Evolutionary conservation across 345 rosid species (phyloP), one percentile per base, ranked within the genome.

Genomic region (Rhodamnia argentea): DNA sequence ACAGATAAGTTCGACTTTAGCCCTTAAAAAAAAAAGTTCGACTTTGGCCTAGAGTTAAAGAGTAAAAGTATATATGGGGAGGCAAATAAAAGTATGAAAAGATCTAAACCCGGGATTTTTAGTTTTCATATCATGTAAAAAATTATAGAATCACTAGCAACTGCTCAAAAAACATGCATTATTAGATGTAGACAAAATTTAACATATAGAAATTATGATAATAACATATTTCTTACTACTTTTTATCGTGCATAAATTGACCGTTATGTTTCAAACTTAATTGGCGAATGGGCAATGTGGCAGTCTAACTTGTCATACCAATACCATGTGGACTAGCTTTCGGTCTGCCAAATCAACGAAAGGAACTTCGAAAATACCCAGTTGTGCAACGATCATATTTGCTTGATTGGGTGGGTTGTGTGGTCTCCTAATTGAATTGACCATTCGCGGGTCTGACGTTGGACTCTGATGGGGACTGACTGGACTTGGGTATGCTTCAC

Each of bases 101-200:
- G 20, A 62, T 62, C 5, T 27, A 4, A 29, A 62, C 9, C 29
- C 3, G 0, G 10, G 22, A 62, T 29, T 62, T 62, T 29, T 5
- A 15, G 4, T 10, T 62, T 4, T 1, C 15, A 29, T 62, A 62
- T 15, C 5, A 29, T 62, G 18, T 29, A 0, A 3, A 27, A 29
- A 27, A 15, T 62, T 29, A 4, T 15, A 11, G 1, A 5, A 8
- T 7, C 42, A 29, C 29, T 29, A 18, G 0, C 23, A 29, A 62
- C 2, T 0, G 0, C 0, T 14, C 2, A 62, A 62, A 29, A 27
- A 29, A 7, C 10, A 14, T 6, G 27, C 0, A 3, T 18, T 14
- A 60, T 6, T 27, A 13, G 74, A 13, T 60, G 15, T 27, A 27
- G 20, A 13, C 5, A 62, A 15, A 27, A 8, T 62, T 29, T 62